phyloP scores from a whole-genome alignment of 1,139 yeast species.

The Blastobotrys persicus region DNA sequence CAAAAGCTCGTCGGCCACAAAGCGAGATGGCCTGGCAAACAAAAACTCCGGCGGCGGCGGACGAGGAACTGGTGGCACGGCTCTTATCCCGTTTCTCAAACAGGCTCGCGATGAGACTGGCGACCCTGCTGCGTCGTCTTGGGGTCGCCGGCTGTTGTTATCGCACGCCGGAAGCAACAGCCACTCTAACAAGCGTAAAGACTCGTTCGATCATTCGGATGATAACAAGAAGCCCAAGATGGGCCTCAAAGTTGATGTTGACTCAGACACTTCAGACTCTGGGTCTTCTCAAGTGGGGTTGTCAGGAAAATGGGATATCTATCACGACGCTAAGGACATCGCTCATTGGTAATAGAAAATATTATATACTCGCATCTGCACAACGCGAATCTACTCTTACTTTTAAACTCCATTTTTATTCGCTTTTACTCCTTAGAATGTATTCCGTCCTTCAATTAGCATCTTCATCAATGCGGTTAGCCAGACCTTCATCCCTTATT shows the following conservation, averaged over 20 bases:
- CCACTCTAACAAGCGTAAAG: slow-evolving; percentile 8
- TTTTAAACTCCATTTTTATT: too few species aligned
- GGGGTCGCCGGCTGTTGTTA: slow-evolving; percentile 73
- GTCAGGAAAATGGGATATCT: slow-evolving; percentile 17
- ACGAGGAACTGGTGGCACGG: slow-evolving; percentile 93
- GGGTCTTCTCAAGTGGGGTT: slow-evolving; percentile 15
- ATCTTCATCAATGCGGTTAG: too few species aligned
- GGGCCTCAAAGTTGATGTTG: slow-evolving; percentile 9
- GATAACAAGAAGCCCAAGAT: slow-evolving; percentile 15
- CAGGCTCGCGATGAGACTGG: slow-evolving; percentile 97
- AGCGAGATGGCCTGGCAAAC: slow-evolving; percentile 41
- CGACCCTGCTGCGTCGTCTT: slow-evolving; percentile 81
- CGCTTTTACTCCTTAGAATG: too few species aligned
- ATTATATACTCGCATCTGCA: background rate
- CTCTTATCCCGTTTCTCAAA: slow-evolving; percentile 83
- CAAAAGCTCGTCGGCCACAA: slow-evolving; percentile 31
- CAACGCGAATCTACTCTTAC: too few species aligned
- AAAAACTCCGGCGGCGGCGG: slow-evolving; percentile 81
- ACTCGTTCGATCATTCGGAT: slow-evolving; percentile 25
- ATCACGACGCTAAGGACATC: slow-evolving; percentile 9
- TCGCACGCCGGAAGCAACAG: background rate
- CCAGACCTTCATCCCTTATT: too few species aligned
- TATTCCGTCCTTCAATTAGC: too few species aligned
- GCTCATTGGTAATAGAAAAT: slow-evolving; percentile 16
- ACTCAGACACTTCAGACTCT: slow-evolving; percentile 7